Conservation (phyloP, 352 stramenopile species). For the Globisporangium spinosum region DNA sequence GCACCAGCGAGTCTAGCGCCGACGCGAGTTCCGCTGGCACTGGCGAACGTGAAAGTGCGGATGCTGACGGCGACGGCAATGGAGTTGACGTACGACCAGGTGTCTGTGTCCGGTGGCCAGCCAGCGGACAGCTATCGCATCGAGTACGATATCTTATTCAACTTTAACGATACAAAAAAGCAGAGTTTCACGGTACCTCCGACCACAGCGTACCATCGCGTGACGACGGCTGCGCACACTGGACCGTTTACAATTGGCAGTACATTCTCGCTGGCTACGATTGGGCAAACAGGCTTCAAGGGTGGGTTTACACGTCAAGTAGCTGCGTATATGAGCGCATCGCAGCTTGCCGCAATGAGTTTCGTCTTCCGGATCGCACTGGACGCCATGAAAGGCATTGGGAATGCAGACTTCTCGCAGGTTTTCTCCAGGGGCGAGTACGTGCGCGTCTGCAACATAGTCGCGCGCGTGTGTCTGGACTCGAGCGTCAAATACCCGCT, state of each 20-base stretch:
- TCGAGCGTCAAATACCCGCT: conserved; percentile 45
- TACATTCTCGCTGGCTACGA: conserved; percentile 62
- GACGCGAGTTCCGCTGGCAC: conserved; percentile 43
- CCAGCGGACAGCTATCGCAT: conserved; percentile 56
- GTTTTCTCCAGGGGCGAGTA: conserved; percentile 62
- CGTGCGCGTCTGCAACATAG: conserved; percentile 53
- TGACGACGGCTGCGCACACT: conserved; percentile 66
- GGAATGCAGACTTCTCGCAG: conserved; percentile 26
- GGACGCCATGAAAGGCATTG: conserved; percentile 32
- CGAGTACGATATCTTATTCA: conserved; percentile 37
- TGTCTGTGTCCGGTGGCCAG: conserved; percentile 47
- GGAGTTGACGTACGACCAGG: conserved; percentile 61
- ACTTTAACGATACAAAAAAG: conserved; percentile 25
- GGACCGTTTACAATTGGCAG: conserved; percentile 57
- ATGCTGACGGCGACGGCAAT: conserved; percentile 36
- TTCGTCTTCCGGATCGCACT: conserved; percentile 56
- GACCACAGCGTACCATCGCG: conserved; percentile 45
- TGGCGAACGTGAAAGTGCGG: conserved; percentile 41
- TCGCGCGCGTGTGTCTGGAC: conserved; percentile 66
- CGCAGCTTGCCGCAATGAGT: conserved; percentile 24
- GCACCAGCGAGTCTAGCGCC: conserved; percentile 29
- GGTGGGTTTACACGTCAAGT: conserved; percentile 48
- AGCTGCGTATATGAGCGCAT: conserved; percentile 38
- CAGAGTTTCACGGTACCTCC: conserved; percentile 26
- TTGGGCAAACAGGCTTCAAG: conserved; percentile 40